These are phyloP conservation scores for Bipolaris zeicola DNA, from an alignment of 2,329 filamentous ascomycete genomes.

Conservation along the genomic window DNA sequence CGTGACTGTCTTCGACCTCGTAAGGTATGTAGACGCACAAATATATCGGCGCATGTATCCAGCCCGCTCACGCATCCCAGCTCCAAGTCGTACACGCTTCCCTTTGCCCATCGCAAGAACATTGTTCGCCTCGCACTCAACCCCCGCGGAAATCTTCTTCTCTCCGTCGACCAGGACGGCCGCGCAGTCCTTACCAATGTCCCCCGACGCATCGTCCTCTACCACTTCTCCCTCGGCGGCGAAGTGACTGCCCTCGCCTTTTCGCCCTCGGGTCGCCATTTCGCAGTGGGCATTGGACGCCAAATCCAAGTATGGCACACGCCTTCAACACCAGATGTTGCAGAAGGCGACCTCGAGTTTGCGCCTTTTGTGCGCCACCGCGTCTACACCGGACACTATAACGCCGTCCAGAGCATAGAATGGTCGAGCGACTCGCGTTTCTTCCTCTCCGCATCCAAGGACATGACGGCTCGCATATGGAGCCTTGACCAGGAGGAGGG, in stretches of 20 bases:
- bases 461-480: slow-evolving; percentile 93
- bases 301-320: slow-evolving; percentile 96
- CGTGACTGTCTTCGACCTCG: slow-evolving; percentile 93
- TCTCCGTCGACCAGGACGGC: slow-evolving; percentile 93
- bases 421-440: slow-evolving; percentile 98
- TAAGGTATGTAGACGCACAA: slow-evolving; percentile 69
- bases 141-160: slow-evolving; percentile 86
- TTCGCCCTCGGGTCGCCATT: slow-evolving; percentile 87
- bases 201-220: slow-evolving; percentile 80
- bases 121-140: slow-evolving; percentile 87
- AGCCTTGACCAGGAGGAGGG: slow-evolving; percentile 85
- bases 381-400: slow-evolving; percentile 86
- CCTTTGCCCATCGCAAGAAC: slow-evolving; percentile 92
- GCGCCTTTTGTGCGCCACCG: slow-evolving; percentile 91
- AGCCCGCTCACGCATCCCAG: slow-evolving; percentile 51
- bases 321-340: slow-evolving; percentile 83
- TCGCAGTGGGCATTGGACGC: slow-evolving; percentile 84
- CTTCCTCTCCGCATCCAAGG: slow-evolving; percentile 89
- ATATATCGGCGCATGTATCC: too few species aligned
- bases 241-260: slow-evolving; percentile 84
- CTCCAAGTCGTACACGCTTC: slow-evolving; percentile 85
- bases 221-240: slow-evolving; percentile 94
- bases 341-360: slow-evolving; percentile 87
- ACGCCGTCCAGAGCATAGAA: slow-evolving; percentile 81
- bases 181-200: slow-evolving; percentile 93